Base-by-base conservation (phyloP, 192 early-diverging fungal species). In the Entomortierella chlamydospora region DNA sequence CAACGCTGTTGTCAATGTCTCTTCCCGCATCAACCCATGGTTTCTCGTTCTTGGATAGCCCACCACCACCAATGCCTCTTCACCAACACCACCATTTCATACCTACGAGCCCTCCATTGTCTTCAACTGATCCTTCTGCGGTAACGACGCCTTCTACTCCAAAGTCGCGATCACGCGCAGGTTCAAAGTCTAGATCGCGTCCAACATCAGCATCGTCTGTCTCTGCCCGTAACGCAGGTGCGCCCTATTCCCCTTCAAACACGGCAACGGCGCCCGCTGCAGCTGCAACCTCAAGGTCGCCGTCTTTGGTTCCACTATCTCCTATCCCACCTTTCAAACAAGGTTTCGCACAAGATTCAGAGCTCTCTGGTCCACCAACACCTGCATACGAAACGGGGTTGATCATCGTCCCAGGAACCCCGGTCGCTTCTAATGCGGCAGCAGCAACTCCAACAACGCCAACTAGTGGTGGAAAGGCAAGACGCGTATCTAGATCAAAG, bases 111-210 rank as follows among this genome's bases (percentile, higher is more conserved):
- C 76, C 76, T 23, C 76, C 76, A 5, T 23, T 70, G 34, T 70
- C 76, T 0, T 70, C 76, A 9, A 52, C 76, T 0, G 76, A 79
- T 18, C 28, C 31, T n/a, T 74, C 70, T 17, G 51, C n/a, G 6
- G 43, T 49, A 18, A 61, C 74, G n/a, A 79, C 68, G 7, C 68
- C 76, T 1, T 50, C 65, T 7, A 59, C 63, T 9, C 64, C 64
- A 30, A 79, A 79, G 57, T 70, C 76, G 5, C 67, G 76, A 2
- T 79, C 76, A 53, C 33, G 76, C 4, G 76, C 76, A 2, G 76
- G 76, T 39, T 79, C 76, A 8, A 79, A 79, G 34, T 79, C 76
- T n/a, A 33, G 68, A 4, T 79, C 76, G 11, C 68, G 76, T 13
- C 76, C 76, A 4, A 70, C 67, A 6, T 79, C 76, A 12, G 63